Evolutionary conservation across 116 monocot genomes (phyloP), one percentile per base, ranked within the genome.

Genomic region (Posidonia oceanica): DNA sequence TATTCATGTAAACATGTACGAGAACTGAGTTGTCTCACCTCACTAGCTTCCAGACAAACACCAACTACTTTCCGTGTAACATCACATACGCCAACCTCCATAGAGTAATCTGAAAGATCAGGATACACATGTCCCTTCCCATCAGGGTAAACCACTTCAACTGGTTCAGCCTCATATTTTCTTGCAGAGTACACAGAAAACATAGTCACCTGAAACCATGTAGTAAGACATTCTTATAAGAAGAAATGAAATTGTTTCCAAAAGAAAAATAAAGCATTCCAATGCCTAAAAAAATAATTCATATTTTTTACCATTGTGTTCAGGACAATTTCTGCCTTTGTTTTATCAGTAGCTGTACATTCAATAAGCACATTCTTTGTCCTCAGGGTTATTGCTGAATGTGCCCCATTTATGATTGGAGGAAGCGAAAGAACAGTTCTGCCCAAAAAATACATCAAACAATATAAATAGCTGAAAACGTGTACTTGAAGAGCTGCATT

Each of bases 311-410:
- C 96, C 96, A 97, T 85, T 71, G 87, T 91, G 69, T 91, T 97
- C 65, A 97, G 77, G 56, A 97, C 96, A 83, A 87, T 84, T 42
- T 87, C 85, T 67, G 96, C 92, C 80, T 97, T 97, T 42, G 92
- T 97, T 73, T 89, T 75, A 79, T 97, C 96, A 61, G 91, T 97
- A 11, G 92, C 96, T 65, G 92, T 97, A 67, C 91, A 91, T 75
- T 97, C 96, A 71, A 97, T 87, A 63, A 97, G 84, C 14, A 97
- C 83, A 75, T 97, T 97, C 73, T 82, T 97, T 62, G 96, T 97
- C 52, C 39, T 75, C 66, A 91, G 72, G 36, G 63, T 83, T 66
- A 97, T 87, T 44, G 96, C 89, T 71, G 96, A 91, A 85, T 87
- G 96, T 68, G 87, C 89, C 55, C 92, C 83, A 87, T 97, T 97